Conservation (phyloP, 192 early-diverging fungal genomes). For the Linnemannia exigua region DNA sequence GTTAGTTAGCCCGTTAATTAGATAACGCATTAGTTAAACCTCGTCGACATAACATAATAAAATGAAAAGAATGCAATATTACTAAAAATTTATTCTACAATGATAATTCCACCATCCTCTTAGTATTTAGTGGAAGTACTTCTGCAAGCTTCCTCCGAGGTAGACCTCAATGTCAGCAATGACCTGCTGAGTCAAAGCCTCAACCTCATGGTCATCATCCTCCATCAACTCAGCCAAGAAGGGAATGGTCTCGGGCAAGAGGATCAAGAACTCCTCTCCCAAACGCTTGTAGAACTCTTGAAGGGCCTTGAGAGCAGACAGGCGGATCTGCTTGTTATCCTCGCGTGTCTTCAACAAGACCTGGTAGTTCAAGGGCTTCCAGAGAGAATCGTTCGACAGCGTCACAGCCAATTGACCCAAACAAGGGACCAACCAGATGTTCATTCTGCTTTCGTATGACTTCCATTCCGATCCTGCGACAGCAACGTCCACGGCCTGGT, state of each 20-base stretch:
- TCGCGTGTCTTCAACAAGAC: constrained; percentile 85
- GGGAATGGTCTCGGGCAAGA: constrained; percentile 96
- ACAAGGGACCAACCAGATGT: constrained; percentile 78
- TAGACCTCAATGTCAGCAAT: constrained; percentile 89
- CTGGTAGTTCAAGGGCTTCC: constrained; percentile 91
- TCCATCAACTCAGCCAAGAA: constrained; percentile 96
- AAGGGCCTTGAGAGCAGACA: constrained; percentile 77
- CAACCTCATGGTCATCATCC: constrained; percentile 90
- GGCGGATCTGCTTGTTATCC: constrained; percentile 76
- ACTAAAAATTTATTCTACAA: constrained; percentile 1
- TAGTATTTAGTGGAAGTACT: constrained; percentile 77
- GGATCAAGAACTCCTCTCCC: constrained; percentile 94
- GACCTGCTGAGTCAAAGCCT: constrained; percentile 84
- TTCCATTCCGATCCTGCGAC: constrained; percentile 27
- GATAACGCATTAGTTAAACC: too few relatives aligned
- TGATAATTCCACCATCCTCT: background rate
- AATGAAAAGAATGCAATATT: background rate
- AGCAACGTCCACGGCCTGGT: constrained; percentile 24
- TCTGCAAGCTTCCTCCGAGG: constrained; percentile 91
- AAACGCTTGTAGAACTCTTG: constrained; percentile 88
- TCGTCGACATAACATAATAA: too few relatives aligned
- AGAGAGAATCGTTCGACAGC: constrained; percentile 80
- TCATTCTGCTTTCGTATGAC: constrained; percentile 68
- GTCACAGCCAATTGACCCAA: constrained; percentile 86
- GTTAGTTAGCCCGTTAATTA: too few relatives aligned